Percentiles rank a stretch among this genome's conserved stretches.
Evolutionary conservation across 495 filamentous ascomycete species (phyloP).

Genomic region (Penicillium lividum): DNA sequence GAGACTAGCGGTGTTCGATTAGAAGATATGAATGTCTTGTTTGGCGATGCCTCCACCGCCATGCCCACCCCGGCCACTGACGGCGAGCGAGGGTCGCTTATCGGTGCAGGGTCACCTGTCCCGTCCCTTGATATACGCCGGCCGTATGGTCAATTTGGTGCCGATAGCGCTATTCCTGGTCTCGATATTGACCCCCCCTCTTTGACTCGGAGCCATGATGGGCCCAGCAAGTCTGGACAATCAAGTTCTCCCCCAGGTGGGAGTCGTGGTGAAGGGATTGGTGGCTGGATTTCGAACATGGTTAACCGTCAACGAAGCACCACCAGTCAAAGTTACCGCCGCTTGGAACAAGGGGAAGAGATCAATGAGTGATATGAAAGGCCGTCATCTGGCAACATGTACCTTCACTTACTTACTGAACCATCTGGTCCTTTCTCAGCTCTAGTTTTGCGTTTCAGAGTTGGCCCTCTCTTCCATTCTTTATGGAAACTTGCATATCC

Average conservation of each 20-base stretch:
- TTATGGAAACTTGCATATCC: not conserved
- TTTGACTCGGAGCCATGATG: constrained; percentile 36
- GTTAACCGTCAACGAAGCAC: constrained; percentile 54
- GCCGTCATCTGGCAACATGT: not conserved
- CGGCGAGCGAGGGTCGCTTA: constrained; percentile 73
- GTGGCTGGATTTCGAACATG: constrained; percentile 71
- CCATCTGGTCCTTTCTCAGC: not conserved
- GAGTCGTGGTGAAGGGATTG: constrained; percentile 54
- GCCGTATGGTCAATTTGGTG: constrained; percentile 48
- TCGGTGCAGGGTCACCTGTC: constrained; percentile 71
- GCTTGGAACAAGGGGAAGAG: constrained; percentile 65
- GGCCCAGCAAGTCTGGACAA: constrained; percentile 48
- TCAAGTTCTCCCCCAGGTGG: constrained; percentile 29
- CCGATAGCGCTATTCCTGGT: constrained; percentile 66
- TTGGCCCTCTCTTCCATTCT: not conserved
- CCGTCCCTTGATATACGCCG: constrained; percentile 74
- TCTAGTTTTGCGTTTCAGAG: not conserved
- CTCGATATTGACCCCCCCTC: constrained; percentile 72
- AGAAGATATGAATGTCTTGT: constrained; percentile 92
- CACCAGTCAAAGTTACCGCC: constrained; percentile 57
- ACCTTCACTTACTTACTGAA: not conserved
- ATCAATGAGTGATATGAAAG: constrained; percentile 25
- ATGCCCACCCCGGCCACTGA: constrained; percentile 70
- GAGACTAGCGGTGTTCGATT: constrained; percentile 93
- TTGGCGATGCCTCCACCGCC: constrained; percentile 84